phyloP scores from a whole-genome alignment of 1,284 basidiomycete genomes.

The Rhodotorula glutinis region DNA sequence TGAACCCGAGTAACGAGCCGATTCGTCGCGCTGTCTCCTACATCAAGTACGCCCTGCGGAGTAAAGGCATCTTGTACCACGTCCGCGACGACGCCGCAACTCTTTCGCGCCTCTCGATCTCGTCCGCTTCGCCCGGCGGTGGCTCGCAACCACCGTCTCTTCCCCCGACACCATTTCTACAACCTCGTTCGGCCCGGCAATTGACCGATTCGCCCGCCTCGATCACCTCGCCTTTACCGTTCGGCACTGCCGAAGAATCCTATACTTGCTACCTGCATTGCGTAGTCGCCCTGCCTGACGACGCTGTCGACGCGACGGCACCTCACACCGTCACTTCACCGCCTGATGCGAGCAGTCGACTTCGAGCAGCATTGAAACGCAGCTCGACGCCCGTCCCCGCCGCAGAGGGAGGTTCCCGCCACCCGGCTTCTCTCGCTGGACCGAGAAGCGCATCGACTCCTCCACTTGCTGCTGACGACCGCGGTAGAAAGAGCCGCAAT shows the following conservation, averaged over 20 bases:
- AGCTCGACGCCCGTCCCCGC: neutral
- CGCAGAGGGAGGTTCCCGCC: neutral
- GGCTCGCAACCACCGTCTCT: neutral
- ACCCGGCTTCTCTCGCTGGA: neutral
- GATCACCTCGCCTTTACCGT: slow-evolving; percentile 1
- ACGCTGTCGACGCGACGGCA: neutral
- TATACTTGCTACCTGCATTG: slow-evolving; percentile 31
- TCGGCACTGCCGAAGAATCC: slow-evolving; percentile 6
- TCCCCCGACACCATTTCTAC: slow-evolving; percentile 11
- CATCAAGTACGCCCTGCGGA: slow-evolving; percentile 55
- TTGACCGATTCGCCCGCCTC: neutral
- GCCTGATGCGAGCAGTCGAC: neutral
- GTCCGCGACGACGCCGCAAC: slow-evolving; percentile 39
- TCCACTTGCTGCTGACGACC: neutral
- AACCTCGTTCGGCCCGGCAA: slow-evolving; percentile 1
- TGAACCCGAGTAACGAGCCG: slow-evolving; percentile 48
- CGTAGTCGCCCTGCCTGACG: slow-evolving; percentile 16
- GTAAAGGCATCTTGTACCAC: slow-evolving; percentile 56
- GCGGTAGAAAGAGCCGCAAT: neutral
- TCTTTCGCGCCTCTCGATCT: neutral
- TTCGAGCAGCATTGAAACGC: neutral
- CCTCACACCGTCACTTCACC: neutral
- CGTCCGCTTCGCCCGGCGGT: neutral
- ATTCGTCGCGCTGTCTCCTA: slow-evolving; percentile 49
- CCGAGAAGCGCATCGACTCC: slow-evolving; percentile 17